Evolutionary conservation across 2,329 filamentous ascomycete genomes (phyloP).

Genomic region (Mycocentrospora acerina): DNA sequence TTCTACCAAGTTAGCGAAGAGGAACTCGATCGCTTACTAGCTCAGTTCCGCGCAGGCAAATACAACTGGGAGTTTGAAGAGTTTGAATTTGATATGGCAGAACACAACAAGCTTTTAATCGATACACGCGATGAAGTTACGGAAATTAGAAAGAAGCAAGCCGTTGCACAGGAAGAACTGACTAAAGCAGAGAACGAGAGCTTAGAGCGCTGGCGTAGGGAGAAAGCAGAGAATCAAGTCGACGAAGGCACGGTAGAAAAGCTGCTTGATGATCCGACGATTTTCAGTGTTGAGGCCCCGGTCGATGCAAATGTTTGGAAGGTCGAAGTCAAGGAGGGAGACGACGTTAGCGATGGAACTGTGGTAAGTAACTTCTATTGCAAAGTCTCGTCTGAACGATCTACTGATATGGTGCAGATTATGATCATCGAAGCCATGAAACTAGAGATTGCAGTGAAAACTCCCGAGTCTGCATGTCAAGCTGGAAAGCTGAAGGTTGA

Average conservation of each 20-base stretch:
- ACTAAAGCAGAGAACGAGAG: conserved; percentile 51
- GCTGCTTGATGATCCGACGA: conserved; percentile 48
- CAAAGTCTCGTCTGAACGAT: neutral
- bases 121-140: conserved; percentile 52
- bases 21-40: conserved; percentile 53
- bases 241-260: conserved; percentile 53
- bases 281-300: conserved; percentile 44
- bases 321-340: conserved; percentile 43
- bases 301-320: conserved; percentile 52
- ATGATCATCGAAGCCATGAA: conserved; percentile 52
- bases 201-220: conserved; percentile 45
- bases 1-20: conserved; percentile 57
- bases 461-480: conserved; percentile 27
- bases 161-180: conserved; percentile 51
- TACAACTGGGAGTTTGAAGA: conserved; percentile 56
- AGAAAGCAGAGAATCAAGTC: conserved; percentile 47
- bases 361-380: conserved; percentile 20
- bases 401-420: conserved; percentile 24
- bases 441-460: conserved; percentile 49
- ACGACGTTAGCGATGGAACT: conserved; percentile 35
- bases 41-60: conserved; percentile 52
- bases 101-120: conserved; percentile 53
- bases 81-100: conserved; percentile 56
- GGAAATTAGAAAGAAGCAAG: conserved; percentile 49
- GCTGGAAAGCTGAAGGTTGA: conserved; percentile 35